These are phyloP conservation scores for Porogramme epimiltina DNA, from an alignment of 1,284 basidiomycete genomes.

Conservation along the genomic window DNA sequence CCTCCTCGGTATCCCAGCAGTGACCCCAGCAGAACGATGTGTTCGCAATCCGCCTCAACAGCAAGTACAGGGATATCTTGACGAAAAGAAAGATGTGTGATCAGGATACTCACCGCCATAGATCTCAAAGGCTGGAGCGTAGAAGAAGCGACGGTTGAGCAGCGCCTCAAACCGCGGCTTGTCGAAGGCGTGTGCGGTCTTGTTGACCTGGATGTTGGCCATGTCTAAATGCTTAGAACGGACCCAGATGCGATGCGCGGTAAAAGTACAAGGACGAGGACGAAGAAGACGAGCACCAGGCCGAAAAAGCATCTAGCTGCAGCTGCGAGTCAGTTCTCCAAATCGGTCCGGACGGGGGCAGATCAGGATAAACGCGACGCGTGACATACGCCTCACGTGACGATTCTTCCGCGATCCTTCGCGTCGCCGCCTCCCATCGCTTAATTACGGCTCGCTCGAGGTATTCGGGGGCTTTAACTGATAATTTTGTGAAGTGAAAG, in stretches of 20 bases:
- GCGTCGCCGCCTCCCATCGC: no score
- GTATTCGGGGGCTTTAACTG: no score
- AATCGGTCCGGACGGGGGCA: slow-evolving; percentile 7
- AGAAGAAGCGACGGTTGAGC: slow-evolving; percentile 95
- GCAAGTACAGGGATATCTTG: no score
- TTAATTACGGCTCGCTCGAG: no score
- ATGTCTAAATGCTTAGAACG: slow-evolving; percentile 21
- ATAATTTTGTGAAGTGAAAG: no score
- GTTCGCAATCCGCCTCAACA: no score
- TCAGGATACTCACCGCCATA: slow-evolving; percentile 21
- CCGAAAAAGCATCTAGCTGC: slow-evolving; percentile 18
- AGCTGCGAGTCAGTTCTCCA: slow-evolving; percentile 1
- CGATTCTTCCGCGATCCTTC: not conserved
- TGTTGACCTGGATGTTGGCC: slow-evolving; percentile 59
- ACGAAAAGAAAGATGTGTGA: no score
- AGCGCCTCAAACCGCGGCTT: slow-evolving; percentile 86
- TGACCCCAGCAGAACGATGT: no score
- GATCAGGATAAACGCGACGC: slow-evolving; percentile 23
- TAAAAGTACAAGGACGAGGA: slow-evolving; percentile 19
- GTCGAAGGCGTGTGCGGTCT: slow-evolving; percentile 88
- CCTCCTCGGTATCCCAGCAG: no score
- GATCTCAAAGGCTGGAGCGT: slow-evolving; percentile 84
- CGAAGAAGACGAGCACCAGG: slow-evolving; percentile 8
- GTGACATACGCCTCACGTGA: slow-evolving; percentile 7
- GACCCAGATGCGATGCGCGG: slow-evolving; percentile 6